phyloP scores from a whole-genome alignment of 768 basidiomycete species.

The Termitomyces sp. region DNA sequence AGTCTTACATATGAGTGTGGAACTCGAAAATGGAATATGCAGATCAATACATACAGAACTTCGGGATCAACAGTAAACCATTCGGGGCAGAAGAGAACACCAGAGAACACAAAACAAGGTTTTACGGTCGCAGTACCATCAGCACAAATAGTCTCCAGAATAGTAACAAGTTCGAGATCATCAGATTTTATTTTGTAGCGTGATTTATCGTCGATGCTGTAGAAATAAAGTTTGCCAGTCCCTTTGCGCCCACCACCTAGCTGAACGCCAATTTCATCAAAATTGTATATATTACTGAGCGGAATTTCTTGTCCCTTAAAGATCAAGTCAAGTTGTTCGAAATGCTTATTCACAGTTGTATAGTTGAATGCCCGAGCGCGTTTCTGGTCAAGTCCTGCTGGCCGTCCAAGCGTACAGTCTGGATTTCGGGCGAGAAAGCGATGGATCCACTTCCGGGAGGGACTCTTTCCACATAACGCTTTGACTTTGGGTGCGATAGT shows the following conservation, averaged over 20 bases:
- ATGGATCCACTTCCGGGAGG: neutral
- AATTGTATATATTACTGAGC: neutral
- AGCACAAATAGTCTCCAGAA: neutral
- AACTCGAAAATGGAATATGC: neutral
- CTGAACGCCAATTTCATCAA: constrained; percentile 1
- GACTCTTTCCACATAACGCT: neutral
- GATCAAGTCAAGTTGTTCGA: neutral
- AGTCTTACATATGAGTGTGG: neutral
- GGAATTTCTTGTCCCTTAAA: neutral
- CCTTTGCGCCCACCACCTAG: neutral
- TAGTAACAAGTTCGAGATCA: neutral
- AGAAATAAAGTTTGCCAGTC: neutral
- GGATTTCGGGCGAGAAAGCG: neutral
- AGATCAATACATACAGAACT: neutral
- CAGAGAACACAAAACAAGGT: constrained; percentile 17
- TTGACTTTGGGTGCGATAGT: neutral
- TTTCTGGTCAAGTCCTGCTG: neutral
- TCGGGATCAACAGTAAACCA: neutral
- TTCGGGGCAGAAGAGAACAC: neutral
- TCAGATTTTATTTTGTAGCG: neutral
- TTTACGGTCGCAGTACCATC: constrained; percentile 20
- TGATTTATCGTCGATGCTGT: neutral
- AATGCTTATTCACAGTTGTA: neutral
- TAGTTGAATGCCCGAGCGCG: neutral
- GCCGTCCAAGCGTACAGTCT: neutral